phyloP scores from a whole-genome alignment of 345 rosid species.

The Citrus maxima region DNA sequence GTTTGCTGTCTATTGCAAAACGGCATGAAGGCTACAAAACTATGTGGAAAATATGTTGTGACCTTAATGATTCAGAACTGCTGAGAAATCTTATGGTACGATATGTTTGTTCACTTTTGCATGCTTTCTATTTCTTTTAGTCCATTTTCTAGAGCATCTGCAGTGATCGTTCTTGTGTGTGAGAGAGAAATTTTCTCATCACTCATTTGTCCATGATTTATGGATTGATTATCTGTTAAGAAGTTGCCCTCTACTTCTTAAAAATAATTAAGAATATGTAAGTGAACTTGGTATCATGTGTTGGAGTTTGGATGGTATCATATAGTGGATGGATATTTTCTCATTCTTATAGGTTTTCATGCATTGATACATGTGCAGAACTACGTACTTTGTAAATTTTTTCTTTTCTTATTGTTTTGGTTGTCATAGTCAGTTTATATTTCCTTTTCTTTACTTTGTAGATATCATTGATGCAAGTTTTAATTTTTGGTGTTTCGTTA shows the following conservation, averaged over 20 bases:
- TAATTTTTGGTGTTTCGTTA: constrained; percentile 1
- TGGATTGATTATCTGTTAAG: neutral
- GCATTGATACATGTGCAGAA: neutral
- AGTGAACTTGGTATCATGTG: neutral
- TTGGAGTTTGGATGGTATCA: neutral
- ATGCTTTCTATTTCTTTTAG: neutral
- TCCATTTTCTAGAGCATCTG: constrained; percentile 2
- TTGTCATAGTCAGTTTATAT: neutral
- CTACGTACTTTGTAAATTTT: neutral
- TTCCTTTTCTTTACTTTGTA: neutral
- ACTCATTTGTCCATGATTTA: neutral
- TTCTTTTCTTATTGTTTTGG: neutral
- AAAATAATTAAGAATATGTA: neutral
- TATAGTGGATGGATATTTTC: neutral
- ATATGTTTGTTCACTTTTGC: constrained; percentile 4
- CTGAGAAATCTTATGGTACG: constrained; percentile 88
- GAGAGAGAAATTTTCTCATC: neutral
- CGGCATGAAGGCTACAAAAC: constrained; percentile 74
- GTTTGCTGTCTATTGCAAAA: constrained; percentile 70
- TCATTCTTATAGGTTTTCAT: neutral
- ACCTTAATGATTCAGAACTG: constrained; percentile 69
- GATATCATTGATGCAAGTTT: neutral
- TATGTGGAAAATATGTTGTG: constrained; percentile 85
- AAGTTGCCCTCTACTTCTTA: neutral
- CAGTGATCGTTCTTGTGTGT: neutral